Evolutionary conservation across 2,329 filamentous ascomycete genomes (phyloP).

Genomic region (Trichoderma endophyticum): DNA sequence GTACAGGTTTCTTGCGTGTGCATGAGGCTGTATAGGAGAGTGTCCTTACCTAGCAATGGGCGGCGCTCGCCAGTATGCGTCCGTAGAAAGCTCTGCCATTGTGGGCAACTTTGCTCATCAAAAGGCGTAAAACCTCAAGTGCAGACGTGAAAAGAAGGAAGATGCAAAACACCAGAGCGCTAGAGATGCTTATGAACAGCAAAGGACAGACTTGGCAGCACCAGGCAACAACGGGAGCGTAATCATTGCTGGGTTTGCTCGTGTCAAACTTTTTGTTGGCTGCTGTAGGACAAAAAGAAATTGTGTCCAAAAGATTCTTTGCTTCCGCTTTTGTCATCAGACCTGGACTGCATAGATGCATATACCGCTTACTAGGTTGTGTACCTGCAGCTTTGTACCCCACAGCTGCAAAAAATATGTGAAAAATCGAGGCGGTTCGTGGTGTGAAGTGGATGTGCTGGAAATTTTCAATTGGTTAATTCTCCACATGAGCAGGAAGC

Average conservation of each 20-base stretch:
- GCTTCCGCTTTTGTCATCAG: slow-evolving; percentile 17
- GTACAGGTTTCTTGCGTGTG: not conserved
- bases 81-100: slow-evolving; percentile 33
- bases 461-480: not conserved
- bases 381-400: slow-evolving; percentile 10
- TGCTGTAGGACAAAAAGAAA: slow-evolving; percentile 19
- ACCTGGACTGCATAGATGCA: slow-evolving; percentile 2
- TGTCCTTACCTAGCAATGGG: slow-evolving; percentile 41
- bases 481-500: not conserved
- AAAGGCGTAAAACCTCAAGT: not conserved
- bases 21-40: not conserved
- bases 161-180: slow-evolving; percentile 18
- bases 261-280: slow-evolving; percentile 31
- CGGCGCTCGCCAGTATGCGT: slow-evolving; percentile 40
- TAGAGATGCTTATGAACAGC: slow-evolving; percentile 6
- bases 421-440: not conserved
- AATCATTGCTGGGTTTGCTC: slow-evolving; percentile 35
- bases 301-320: slow-evolving; percentile 16
- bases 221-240: slow-evolving; percentile 29
- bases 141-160: not conserved
- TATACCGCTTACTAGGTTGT: not conserved
- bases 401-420: not conserved
- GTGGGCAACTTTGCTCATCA: slow-evolving; percentile 33
- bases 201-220: slow-evolving; percentile 24
- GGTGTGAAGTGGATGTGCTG: not conserved